Conservation (phyloP, 129 eudicot genomes). For the Centaurea solstitialis region DNA sequence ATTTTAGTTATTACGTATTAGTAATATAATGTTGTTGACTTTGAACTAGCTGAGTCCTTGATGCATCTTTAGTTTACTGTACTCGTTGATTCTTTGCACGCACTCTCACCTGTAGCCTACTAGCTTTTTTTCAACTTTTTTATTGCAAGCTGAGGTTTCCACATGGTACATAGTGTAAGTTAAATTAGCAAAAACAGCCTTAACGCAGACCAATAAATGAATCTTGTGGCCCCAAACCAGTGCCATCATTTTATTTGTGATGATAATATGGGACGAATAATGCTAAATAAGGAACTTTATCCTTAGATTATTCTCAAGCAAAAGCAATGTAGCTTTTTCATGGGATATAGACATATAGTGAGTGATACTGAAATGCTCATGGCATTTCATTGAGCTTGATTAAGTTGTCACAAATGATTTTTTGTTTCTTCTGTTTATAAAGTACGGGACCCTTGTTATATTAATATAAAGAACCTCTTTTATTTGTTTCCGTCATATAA, state of each 20-base stretch:
- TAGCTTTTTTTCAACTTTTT: too few species aligned
- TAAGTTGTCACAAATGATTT: not conserved
- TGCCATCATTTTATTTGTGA: not conserved
- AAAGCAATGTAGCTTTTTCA: not conserved
- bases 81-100: too few species aligned
- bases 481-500: not conserved
- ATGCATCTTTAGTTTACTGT: too few species aligned
- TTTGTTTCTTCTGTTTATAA: not conserved
- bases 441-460: not conserved
- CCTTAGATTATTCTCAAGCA: not conserved
- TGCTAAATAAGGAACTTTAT: not conserved
- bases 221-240: not conserved
- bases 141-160: not conserved
- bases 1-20: not conserved
- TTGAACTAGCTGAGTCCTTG: too few species aligned
- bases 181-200: not conserved
- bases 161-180: not conserved
- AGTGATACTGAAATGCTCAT: not conserved
- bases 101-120: too few species aligned
- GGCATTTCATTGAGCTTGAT: constrained; percentile 11
- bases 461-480: not conserved
- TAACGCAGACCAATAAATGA: not conserved
- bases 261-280: not conserved
- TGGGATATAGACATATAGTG: not conserved
- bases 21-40: too few species aligned